phyloP scores from a whole-genome alignment of 345 rosid species.

The Citropsis articulata region DNA sequence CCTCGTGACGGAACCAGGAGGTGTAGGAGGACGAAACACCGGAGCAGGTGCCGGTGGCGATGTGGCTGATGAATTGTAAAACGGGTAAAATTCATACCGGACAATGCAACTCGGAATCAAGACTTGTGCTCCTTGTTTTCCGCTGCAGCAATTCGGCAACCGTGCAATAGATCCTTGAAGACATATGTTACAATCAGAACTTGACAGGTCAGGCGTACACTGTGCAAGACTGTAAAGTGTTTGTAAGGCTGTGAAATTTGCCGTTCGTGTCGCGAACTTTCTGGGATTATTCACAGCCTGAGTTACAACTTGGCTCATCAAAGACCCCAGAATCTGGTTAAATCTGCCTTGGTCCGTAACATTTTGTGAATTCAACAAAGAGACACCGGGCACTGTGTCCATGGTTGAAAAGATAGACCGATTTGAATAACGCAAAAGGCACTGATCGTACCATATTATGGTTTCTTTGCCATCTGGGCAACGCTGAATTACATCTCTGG shows the following conservation, averaged over 20 bases:
- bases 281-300: slow-evolving; percentile 1
- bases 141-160: not conserved
- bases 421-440: slow-evolving; percentile 20
- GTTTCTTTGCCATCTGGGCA: slow-evolving; percentile 9
- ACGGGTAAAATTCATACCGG: slow-evolving; percentile 26
- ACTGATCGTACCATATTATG: slow-evolving; percentile 8
- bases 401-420: not conserved
- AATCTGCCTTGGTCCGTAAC: not conserved
- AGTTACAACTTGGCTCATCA: not conserved
- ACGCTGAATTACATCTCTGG: not conserved
- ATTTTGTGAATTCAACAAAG: not conserved
- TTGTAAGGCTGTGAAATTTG: not conserved
- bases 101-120: slow-evolving; percentile 33
- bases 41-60: not conserved
- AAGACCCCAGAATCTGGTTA: not conserved
- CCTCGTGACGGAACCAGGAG: not conserved
- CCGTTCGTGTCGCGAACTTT: slow-evolving; percentile 11
- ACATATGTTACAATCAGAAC: slow-evolving; percentile 17
- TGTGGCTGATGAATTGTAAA: slow-evolving; percentile 4
- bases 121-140: slow-evolving; percentile 26
- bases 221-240: slow-evolving; percentile 21
- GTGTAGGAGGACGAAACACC: not conserved
- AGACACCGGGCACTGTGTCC: not conserved
- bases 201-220: slow-evolving; percentile 36
- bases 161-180: not conserved